Conservation (phyloP, 352 stramenopile species). For the Phytophthora kernoviae region DNA sequence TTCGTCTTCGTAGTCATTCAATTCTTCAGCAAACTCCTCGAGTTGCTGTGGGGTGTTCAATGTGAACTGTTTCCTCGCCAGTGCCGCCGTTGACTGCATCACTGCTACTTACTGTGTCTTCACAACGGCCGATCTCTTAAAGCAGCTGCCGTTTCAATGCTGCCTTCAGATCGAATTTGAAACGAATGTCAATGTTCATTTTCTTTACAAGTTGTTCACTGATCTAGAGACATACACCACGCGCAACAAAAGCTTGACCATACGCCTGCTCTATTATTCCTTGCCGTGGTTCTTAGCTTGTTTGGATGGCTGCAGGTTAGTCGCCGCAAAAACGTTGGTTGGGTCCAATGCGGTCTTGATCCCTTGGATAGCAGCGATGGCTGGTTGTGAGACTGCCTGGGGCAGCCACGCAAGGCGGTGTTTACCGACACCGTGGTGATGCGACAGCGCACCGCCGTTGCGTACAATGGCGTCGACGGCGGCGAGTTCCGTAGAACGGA, state of each 20-base stretch:
- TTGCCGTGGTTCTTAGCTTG: slow-evolving; percentile 14
- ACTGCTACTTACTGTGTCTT: too few relatives aligned
- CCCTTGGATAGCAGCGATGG: slow-evolving; percentile 66
- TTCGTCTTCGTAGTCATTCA: slow-evolving; percentile 33
- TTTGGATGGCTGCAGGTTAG: slow-evolving; percentile 69
- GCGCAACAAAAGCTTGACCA: slow-evolving; percentile 9
- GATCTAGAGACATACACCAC: slow-evolving; percentile 4
- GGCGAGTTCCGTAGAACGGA: slow-evolving; percentile 76
- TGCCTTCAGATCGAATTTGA: slow-evolving; percentile 5
- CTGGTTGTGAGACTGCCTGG: slow-evolving; percentile 79
- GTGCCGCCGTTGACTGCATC: slow-evolving; percentile 6
- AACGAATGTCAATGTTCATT: slow-evolving; percentile 13
- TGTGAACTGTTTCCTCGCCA: slow-evolving; percentile 23
- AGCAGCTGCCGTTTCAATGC: slow-evolving; percentile 20
- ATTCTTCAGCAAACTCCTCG: slow-evolving; percentile 11
- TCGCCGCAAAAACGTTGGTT: slow-evolving; percentile 91
- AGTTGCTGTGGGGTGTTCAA: slow-evolving; percentile 19
- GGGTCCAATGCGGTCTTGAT: slow-evolving; percentile 92
- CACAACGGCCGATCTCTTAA: too few relatives aligned
- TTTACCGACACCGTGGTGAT: slow-evolving; percentile 97
- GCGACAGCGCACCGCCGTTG: slow-evolving; percentile 92
- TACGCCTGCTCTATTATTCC: slow-evolving; percentile 4
- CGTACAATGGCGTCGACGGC: slow-evolving; percentile 88
- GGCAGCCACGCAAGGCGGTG: slow-evolving; percentile 86
- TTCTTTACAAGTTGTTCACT: slow-evolving; percentile 19